These are phyloP conservation scores for Metschnikowia continentalis DNA, from an alignment of 805 yeast species.

Conservation along the genomic window DNA sequence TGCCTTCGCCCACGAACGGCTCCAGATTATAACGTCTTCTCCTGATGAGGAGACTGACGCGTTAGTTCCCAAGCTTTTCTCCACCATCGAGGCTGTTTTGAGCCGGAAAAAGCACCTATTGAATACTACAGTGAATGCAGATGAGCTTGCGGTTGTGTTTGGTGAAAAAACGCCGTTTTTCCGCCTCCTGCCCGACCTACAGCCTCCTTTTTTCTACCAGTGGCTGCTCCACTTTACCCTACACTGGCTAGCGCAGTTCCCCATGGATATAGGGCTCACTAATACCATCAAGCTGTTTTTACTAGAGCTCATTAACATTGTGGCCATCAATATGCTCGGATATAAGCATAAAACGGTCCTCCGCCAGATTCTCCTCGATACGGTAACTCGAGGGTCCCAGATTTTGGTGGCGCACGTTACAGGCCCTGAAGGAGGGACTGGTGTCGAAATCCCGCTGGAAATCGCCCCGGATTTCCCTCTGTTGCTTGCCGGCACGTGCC, in stretches of 20 bases:
- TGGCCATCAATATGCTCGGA: constrained; percentile 27
- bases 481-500: constrained; percentile 19
- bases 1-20: constrained; percentile 27
- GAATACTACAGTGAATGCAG: constrained; percentile 17
- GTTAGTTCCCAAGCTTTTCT: constrained; percentile 22
- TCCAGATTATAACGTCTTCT: constrained; percentile 6
- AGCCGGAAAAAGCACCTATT: constrained; percentile 26
- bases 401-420: constrained; percentile 1
- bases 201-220: constrained; percentile 21
- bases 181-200: constrained; percentile 1
- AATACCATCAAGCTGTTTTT: constrained; percentile 30
- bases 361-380: constrained; percentile 16
- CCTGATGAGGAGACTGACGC: constrained; percentile 6
- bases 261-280: constrained; percentile 11
- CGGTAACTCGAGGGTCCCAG: constrained; percentile 15
- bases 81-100: constrained; percentile 33
- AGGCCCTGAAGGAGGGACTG: background rate
- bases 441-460: background rate
- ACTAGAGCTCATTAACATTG: constrained; percentile 28
- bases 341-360: constrained; percentile 22
- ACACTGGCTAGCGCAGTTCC: constrained; percentile 21
- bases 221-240: constrained; percentile 30
- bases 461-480: background rate
- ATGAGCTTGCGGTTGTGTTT: constrained; percentile 11
- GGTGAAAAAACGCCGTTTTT: background rate